Evolutionary conservation across 1,139 yeast species (phyloP).

Genomic region (Suhomyces taliae): DNA sequence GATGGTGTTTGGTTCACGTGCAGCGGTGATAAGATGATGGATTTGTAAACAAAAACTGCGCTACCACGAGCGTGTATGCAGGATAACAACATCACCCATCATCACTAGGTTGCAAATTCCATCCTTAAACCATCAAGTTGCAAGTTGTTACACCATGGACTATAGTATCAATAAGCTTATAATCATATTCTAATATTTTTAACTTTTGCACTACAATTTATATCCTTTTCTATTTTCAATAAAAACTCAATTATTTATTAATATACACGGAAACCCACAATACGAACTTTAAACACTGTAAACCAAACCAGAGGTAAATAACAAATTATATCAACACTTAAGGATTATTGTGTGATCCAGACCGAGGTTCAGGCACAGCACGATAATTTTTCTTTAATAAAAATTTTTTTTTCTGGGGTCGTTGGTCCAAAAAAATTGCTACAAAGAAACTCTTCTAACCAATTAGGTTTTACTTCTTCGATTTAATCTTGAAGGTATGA

Average conservation of each 20-base stretch:
- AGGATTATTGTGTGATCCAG: no score
- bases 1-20: no score
- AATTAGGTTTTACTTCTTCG: conserved; percentile 24
- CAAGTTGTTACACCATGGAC: neutral
- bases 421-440: no score
- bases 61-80: neutral
- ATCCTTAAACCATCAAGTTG: no score
- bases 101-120: no score
- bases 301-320: neutral
- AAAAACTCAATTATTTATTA: conserved; percentile 2
- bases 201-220: no score
- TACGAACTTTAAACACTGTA: neutral
- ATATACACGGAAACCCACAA: neutral
- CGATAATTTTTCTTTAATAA: no score
- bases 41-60: conserved; percentile 1
- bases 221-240: neutral
- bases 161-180: neutral
- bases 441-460: neutral
- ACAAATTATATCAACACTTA: no score
- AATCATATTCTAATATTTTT: no score
- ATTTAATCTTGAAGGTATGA: conserved; percentile 41
- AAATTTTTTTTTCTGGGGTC: no score
- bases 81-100: no score
- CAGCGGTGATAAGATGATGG: neutral
- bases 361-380: no score